Percentiles rank a stretch among this genome's conserved stretches.
phyloP scores from a whole-genome alignment of 1,284 basidiomycete species.

The Thelephora terrestris region DNA sequence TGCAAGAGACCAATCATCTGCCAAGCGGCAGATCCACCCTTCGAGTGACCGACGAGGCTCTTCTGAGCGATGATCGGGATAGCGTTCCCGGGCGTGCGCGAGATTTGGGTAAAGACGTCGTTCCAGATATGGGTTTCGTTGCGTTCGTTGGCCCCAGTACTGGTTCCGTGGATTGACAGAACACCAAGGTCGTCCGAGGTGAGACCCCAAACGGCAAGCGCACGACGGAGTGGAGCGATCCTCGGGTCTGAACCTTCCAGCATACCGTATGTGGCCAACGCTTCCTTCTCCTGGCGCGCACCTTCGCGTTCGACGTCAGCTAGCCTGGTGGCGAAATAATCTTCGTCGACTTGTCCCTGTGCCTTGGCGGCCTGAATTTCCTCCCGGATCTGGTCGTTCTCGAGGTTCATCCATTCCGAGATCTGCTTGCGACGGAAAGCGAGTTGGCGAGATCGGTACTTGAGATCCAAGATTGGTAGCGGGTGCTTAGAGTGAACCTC shows the following conservation, averaged over 20 bases:
- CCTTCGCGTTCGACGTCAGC: slow-evolving; percentile 86
- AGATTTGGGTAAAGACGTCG: slow-evolving; percentile 81
- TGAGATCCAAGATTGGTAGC: slow-evolving; percentile 68
- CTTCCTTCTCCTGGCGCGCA: slow-evolving; percentile 83
- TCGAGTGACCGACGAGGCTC: slow-evolving; percentile 91
- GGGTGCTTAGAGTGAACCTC: slow-evolving; percentile 71
- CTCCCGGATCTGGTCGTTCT: slow-evolving; percentile 72
- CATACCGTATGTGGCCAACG: slow-evolving; percentile 87
- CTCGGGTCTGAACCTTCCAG: slow-evolving; percentile 80
- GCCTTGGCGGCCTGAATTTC: slow-evolving; percentile 60
- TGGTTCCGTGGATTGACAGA: slow-evolving; percentile 88
- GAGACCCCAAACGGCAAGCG: slow-evolving; percentile 93
- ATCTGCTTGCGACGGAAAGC: slow-evolving; percentile 90
- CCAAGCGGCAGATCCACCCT: slow-evolving; percentile 97
- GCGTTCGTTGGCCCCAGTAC: slow-evolving; percentile 84
- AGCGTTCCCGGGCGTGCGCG: slow-evolving; percentile 87
- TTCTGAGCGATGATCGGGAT: slow-evolving; percentile 97
- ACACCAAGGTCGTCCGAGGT: slow-evolving; percentile 88
- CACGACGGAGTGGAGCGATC: slow-evolving; percentile 85
- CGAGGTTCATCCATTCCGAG: slow-evolving; percentile 86
- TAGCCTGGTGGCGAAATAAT: slow-evolving; percentile 66
- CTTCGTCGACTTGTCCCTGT: slow-evolving; percentile 45
- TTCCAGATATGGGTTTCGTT: slow-evolving; percentile 98
- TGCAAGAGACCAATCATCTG: slow-evolving; percentile 93
- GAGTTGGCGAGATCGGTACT: slow-evolving; percentile 86